Conservation (phyloP, 148 eudicot species). For the Rhododendron vialii region DNA sequence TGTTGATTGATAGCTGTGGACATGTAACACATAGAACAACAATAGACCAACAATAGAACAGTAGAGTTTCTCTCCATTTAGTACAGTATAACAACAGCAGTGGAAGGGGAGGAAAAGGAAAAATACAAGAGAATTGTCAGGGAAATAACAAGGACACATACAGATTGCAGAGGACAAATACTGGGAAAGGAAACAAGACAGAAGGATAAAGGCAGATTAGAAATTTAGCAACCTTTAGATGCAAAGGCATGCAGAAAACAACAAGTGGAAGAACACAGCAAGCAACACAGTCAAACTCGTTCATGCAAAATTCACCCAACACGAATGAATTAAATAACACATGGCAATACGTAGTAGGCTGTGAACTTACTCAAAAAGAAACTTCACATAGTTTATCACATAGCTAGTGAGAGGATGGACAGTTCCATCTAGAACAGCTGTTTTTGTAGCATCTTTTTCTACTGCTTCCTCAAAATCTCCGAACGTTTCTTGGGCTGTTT, state of each 20-base stretch:
- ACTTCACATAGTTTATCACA: slow-evolving; percentile 93
- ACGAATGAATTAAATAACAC: neutral
- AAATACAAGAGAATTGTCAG: neutral
- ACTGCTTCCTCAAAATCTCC: slow-evolving; percentile 95
- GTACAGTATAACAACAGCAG: neutral
- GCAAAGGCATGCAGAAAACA: neutral
- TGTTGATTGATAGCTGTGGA: slow-evolving; percentile 75
- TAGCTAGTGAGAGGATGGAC: slow-evolving; percentile 98
- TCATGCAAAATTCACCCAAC: neutral
- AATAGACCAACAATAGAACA: neutral
- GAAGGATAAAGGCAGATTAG: neutral
- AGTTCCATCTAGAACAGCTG: slow-evolving; percentile 89
- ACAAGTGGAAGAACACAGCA: neutral
- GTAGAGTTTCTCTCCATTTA: neutral
- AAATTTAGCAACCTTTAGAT: neutral
- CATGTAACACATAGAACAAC: slow-evolving; percentile 3
- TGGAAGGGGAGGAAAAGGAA: neutral
- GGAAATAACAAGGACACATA: neutral
- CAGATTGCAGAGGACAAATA: neutral
- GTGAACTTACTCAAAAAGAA: slow-evolving; percentile 81
- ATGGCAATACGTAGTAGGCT: neutral
- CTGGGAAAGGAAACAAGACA: neutral
- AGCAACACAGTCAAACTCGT: neutral
- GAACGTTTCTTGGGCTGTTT: slow-evolving; percentile 88
- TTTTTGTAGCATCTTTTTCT: slow-evolving; percentile 91